Base-by-base conservation (phyloP, 495 filamentous ascomycete genomes). In the Thozetella sp. region DNA sequence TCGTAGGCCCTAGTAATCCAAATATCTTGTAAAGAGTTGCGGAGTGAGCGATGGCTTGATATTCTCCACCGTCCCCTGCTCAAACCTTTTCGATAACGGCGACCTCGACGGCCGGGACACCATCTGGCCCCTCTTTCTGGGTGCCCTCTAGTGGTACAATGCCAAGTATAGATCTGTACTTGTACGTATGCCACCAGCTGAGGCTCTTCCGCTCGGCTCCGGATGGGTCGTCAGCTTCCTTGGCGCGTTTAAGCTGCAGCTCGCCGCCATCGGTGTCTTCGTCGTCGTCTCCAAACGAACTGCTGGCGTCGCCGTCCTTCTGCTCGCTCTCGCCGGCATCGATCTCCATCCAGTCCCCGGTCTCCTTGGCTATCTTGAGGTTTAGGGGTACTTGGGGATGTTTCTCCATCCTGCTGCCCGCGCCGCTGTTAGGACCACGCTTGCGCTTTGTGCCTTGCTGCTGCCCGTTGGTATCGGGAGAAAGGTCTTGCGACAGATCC, bases 161-260 rank as follows among this genome's bases (percentile, higher is more conserved):
- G 3, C 93, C 95, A 63, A 99, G 74, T 59, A 99, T 92, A 10
- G 93, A 90, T 57, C 93, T 81, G 70, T 97, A 99, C 68, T 95
- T 93, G 74, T 90, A 92, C 10, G 93, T 94, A 62, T 83, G 84
- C 93, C 93, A 98, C 65, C 82, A 88, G 22, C 78, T 74, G 26
- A 71, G 63, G 56, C 65, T 57, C 17, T 53, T 54, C 52, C 26
- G 51, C 59, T 67, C 70, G 45, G 19, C 25, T n/a, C n/a, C 55
- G n/a, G 60, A 30, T 61, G 62, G n/a, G 52, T 54, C 61, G 51
- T 65, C 67, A 9, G 50, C 40, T 0, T 51, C 25, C 57, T 61
- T 23, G 72, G 63, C 15, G 51, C 65, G 17, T 71, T 70, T 57
- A 27, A 68, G 68, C 51, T 74, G 69, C 37, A 76, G 68, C 56